Percentiles rank a stretch among this genome's conserved stretches.
These are phyloP conservation scores for Rehmannia glutinosa DNA, from an alignment of 257 asterid species.

Conservation along the genomic window DNA sequence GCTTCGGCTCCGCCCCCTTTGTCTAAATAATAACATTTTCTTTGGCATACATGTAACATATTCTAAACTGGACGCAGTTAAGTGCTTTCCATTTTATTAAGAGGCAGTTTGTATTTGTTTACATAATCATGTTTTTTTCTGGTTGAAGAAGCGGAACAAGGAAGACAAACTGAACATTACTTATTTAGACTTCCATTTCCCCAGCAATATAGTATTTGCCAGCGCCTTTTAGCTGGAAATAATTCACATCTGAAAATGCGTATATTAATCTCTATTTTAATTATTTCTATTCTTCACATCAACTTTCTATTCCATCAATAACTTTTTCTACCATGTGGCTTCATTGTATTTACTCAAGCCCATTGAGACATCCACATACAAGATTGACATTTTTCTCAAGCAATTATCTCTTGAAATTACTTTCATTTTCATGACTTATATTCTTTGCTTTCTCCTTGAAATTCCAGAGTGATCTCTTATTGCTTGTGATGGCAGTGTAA, in stretches of 20 bases:
- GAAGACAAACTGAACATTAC: neutral
- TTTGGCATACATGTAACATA: neutral
- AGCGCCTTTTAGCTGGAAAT: neutral
- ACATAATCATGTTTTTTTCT: neutral
- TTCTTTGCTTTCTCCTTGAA: neutral
- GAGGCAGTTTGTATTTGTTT: neutral
- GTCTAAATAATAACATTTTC: neutral
- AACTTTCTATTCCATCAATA: constrained; percentile 1
- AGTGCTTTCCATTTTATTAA: neutral
- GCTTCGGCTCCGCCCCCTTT: neutral
- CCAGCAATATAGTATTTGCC: neutral
- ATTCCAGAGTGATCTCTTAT: neutral
- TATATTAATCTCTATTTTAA: neutral
- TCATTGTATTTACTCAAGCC: neutral
- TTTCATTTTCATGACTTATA: neutral
- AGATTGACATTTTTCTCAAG: neutral
- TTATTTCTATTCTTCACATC: neutral
- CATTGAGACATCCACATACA: constrained; percentile 3
- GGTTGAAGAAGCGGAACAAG: neutral
- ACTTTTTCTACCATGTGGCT: constrained; percentile 6
- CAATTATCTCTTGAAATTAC: neutral
- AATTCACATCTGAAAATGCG: neutral
- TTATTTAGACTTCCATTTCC: neutral
- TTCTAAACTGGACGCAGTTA: neutral
- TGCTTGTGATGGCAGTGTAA: neutral